These are phyloP conservation scores for Nissolia schottii DNA, from an alignment of 306 rosid species.

Conservation along the genomic window DNA sequence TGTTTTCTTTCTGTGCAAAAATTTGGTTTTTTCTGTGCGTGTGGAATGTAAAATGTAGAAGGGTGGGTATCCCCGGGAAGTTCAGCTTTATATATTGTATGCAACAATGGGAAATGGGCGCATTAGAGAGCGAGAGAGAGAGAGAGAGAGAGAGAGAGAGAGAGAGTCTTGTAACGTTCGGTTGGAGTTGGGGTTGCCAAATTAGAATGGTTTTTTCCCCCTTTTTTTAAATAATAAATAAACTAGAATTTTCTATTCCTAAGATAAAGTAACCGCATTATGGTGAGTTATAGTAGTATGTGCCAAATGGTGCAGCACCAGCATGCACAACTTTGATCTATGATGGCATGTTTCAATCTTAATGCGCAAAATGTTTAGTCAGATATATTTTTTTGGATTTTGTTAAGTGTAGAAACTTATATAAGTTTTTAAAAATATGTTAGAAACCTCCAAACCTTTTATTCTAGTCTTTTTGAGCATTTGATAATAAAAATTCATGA, in stretches of 20 bases:
- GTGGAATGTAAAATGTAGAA: neutral
- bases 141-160: neutral
- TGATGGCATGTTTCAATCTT: no score
- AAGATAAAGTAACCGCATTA: neutral
- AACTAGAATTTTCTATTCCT: no score
- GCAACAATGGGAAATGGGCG: neutral
- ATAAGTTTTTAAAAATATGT: no score
- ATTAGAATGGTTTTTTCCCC: neutral
- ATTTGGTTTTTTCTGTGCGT: neutral
- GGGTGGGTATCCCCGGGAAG: neutral
- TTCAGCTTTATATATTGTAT: neutral
- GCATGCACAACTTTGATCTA: no score
- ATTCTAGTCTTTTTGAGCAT: no score
- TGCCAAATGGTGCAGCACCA: neutral
- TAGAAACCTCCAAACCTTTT: no score
- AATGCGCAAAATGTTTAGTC: no score
- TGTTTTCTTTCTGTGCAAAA: neutral
- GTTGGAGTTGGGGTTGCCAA: neutral
- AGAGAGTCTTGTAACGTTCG: slow-evolving; percentile 30
- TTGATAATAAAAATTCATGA: no score
- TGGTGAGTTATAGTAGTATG: neutral
- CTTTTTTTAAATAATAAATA: no score
- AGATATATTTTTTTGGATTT: no score
- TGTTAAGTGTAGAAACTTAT: no score
- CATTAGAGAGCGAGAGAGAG: neutral